Evolutionary conservation across 176 grass and related monocot genomes (phyloP).

Genomic region (Hordeum marinum): DNA sequence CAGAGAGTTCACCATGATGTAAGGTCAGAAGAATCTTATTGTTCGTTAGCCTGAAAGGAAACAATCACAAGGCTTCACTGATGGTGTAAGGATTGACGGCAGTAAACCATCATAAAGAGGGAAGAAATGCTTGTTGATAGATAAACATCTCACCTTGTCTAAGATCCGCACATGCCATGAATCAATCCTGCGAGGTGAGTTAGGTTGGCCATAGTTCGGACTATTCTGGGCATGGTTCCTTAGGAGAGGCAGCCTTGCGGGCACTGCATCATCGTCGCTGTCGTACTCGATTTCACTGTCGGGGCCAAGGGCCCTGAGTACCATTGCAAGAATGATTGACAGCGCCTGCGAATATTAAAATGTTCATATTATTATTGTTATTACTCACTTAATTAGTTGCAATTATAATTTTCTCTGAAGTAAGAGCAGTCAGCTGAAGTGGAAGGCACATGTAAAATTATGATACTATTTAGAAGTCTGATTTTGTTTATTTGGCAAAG

Average conservation of each 20-base stretch:
- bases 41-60: conserved; percentile 51
- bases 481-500: no score
- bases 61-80: neutral
- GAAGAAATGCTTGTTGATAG: neutral
- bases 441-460: no score
- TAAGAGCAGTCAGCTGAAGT: no score
- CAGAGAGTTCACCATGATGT: conserved; percentile 1
- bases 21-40: conserved; percentile 17
- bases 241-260: conserved; percentile 76
- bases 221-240: conserved; percentile 54
- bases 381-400: no score
- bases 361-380: no score
- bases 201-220: conserved; percentile 31
- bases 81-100: neutral
- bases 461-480: no score
- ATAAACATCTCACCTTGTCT: conserved; percentile 45
- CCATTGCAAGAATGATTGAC: conserved; percentile 63
- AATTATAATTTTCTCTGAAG: neutral
- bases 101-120: neutral
- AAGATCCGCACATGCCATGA: conserved; percentile 69
- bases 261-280: conserved; percentile 66
- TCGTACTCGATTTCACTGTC: conserved; percentile 64
- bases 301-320: conserved; percentile 74
- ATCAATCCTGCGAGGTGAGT: conserved; percentile 43
- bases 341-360: conserved; percentile 39